Percentiles rank a stretch among this genome's conserved stretches.
Evolutionary conservation across 148 eudicot species (phyloP).

Genomic region (Chenopodium berlandieri): DNA sequence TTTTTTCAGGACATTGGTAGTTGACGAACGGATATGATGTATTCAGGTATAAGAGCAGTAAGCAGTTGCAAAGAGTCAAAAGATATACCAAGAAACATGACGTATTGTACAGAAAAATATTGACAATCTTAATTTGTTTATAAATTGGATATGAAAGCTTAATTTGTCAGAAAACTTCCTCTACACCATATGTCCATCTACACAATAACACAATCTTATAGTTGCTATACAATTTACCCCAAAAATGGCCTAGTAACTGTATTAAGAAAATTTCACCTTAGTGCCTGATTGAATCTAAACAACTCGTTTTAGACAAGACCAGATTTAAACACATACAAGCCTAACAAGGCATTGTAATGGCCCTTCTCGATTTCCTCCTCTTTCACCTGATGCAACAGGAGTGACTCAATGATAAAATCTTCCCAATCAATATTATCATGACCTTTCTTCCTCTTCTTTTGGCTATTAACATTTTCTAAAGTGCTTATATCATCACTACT

Average conservation of each 20-base stretch:
- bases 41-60: neutral
- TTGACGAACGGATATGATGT: neutral
- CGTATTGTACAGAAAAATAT: neutral
- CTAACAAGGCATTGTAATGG: constrained; percentile 64
- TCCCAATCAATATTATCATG: constrained; percentile 61
- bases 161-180: neutral
- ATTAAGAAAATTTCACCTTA: neutral
- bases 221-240: neutral
- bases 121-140: neutral
- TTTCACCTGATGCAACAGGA: constrained; percentile 64
- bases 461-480: constrained; percentile 8
- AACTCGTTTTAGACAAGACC: constrained; percentile 12
- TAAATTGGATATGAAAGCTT: neutral
- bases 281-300: neutral
- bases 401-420: constrained; percentile 82
- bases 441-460: constrained; percentile 44
- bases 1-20: neutral
- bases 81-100: neutral
- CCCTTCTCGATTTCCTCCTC: constrained; percentile 92
- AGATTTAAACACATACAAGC: constrained; percentile 63
- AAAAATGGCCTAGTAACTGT: neutral
- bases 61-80: neutral
- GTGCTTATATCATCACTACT: constrained; percentile 15
- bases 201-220: neutral
- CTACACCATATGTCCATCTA: neutral